Percentiles rank a stretch among this genome's conserved stretches.
These are phyloP conservation scores for Dictyophora rubrovolvata DNA, from an alignment of 768 basidiomycete genomes.

Conservation along the genomic window DNA sequence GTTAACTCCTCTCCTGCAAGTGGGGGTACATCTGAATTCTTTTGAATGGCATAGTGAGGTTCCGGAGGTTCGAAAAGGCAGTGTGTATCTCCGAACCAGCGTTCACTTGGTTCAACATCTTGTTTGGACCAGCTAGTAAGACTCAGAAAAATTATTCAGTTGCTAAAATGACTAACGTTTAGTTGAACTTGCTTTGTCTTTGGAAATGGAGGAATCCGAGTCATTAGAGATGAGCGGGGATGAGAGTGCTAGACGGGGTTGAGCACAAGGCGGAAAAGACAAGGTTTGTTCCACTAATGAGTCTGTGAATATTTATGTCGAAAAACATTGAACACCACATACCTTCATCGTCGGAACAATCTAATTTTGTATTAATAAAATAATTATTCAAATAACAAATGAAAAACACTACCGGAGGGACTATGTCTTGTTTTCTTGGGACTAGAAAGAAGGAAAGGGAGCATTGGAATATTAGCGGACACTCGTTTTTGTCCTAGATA, in stretches of 20 bases:
- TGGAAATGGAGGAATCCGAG: neutral
- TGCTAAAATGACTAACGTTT: too few species aligned
- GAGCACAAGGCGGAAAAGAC: neutral
- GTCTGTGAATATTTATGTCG: neutral
- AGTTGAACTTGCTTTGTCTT: neutral
- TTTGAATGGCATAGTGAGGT: neutral
- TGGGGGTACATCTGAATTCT: neutral
- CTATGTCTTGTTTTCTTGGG: neutral
- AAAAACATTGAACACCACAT: neutral
- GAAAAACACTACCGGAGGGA: too few species aligned
- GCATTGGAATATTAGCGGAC: neutral
- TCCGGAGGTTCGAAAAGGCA: neutral
- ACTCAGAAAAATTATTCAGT: too few species aligned
- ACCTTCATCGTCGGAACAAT: neutral
- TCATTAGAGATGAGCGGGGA: neutral
- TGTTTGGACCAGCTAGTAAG: neutral
- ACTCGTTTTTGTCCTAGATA: neutral
- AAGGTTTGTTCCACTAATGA: neutral
- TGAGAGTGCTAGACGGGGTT: neutral
- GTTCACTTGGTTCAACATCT: neutral
- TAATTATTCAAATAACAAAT: too few species aligned
- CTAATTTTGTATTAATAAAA: neutral
- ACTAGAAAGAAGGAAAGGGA: neutral
- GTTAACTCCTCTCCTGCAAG: neutral
- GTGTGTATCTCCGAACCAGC: neutral